Conservation (phyloP, 148 eudicot genomes). For the Nyssa sinensis region DNA sequence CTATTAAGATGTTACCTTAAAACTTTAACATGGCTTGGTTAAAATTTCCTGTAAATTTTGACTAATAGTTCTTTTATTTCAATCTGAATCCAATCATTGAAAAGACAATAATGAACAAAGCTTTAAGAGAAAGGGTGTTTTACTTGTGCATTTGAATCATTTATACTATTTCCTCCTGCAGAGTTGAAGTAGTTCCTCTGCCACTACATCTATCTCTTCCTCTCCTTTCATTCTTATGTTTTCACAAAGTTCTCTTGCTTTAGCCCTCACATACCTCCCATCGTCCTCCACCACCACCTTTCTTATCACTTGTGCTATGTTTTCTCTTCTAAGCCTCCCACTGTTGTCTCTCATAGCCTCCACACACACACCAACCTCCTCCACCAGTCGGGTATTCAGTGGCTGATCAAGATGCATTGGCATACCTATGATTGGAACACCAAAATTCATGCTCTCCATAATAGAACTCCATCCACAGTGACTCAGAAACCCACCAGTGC, state of each 20-base stretch:
- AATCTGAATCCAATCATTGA: too few species aligned
- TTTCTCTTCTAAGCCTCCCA: conserved; percentile 17
- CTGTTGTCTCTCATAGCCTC: conserved; percentile 18
- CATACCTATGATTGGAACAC: conserved; percentile 27
- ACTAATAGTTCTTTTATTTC: too few species aligned
- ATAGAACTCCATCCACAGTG: conserved; percentile 43
- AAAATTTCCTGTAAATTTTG: too few species aligned
- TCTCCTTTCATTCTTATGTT: conserved; percentile 7
- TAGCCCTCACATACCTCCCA: conserved; percentile 17
- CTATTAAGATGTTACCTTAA: too few species aligned
- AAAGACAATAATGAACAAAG: too few species aligned
- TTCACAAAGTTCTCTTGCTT: conserved; percentile 15
- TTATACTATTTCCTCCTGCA: too few species aligned
- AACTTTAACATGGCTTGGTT: too few species aligned
- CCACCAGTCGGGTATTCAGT: conserved; percentile 26
- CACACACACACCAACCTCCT: conserved; percentile 24
- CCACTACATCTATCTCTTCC: conserved; percentile 6
- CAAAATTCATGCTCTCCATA: conserved; percentile 17
- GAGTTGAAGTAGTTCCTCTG: background rate
- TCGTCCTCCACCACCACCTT: conserved; percentile 13
- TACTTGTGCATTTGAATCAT: too few species aligned
- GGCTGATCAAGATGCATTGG: conserved; percentile 37
- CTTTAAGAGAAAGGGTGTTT: too few species aligned
- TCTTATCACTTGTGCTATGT: conserved; percentile 14
- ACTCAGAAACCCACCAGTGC: conserved; percentile 32